Percentiles rank a stretch among this genome's conserved stretches.
These are phyloP conservation scores for Plectranthus barbatus DNA, from an alignment of 257 asterid species.

Conservation along the genomic window DNA sequence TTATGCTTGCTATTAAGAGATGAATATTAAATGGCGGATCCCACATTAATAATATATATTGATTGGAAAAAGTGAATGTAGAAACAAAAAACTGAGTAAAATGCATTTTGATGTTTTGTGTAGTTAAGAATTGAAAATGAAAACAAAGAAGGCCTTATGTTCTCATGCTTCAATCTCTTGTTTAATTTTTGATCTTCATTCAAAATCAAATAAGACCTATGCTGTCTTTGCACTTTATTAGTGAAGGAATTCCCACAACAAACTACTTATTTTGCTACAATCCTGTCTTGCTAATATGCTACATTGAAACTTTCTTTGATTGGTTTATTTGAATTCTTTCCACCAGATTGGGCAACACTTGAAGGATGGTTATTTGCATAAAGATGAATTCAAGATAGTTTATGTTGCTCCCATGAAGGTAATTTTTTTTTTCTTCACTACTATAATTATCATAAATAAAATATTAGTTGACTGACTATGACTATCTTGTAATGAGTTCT, in stretches of 20 bases:
- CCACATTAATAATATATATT: too few species aligned
- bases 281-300: conserved; percentile 11
- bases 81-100: too few species aligned
- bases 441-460: not conserved
- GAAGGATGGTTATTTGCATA: conserved; percentile 91
- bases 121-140: too few species aligned
- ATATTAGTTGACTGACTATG: conserved; percentile 4
- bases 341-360: conserved; percentile 82
- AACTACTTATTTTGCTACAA: conserved; percentile 9
- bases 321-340: conserved; percentile 7
- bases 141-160: too few species aligned
- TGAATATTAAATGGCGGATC: too few species aligned
- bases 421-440: conserved; percentile 1
- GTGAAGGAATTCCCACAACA: not conserved
- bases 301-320: not conserved
- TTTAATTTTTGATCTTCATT: not conserved
- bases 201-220: not conserved
- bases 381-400: conserved; percentile 92
- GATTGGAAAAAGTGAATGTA: too few species aligned
- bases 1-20: too few species aligned
- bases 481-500: conserved; percentile 8
- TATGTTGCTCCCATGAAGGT: conserved; percentile 99
- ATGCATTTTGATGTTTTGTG: too few species aligned
- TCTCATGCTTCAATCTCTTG: not conserved
- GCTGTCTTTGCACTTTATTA: not conserved